Base-by-base conservation (phyloP, 208 protist species). In the Wallacemonas sp. region DNA sequence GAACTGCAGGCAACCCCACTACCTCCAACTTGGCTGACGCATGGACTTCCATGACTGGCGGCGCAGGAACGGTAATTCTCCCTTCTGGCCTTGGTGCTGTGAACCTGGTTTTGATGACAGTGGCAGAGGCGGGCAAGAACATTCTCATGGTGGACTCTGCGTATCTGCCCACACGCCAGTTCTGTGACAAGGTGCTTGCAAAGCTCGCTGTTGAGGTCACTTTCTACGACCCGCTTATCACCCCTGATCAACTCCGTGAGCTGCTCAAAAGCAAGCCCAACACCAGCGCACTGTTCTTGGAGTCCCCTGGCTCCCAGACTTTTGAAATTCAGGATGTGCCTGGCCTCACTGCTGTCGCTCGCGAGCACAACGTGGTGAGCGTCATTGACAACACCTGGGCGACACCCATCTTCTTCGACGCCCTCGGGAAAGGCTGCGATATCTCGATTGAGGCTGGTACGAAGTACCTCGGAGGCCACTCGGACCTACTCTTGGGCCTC, bases 401-500 rank as follows among this genome's bases (percentile, higher is more conserved):
- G 2, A 71, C 67, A 1, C 67, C 73, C n/a, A 8, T 74, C 45
- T 70, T 78, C 58, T 78, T 78, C 32, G 66, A 72, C 41, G 72
- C 66, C 0, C 72, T 58, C 39, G 55, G 60, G 22, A 73, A 63
- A 41, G 72, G 72, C 37, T 71, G 65, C 62, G 66, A 78, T 41
- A 78, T 78, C 42, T 78, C 72, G 17, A 62, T 78, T 13, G 72
- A 73, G 61, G 72, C 72, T 1, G 66, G 65, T 48, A 78, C 66
- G 53, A 78, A 72, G 62, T 68, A 78, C 72, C 55, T 78, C 24
- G 57, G 72, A 42, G 60, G 72, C 32, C 72, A 73, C 62, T 78
- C 72, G 17, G 72, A 78, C 41, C 38, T 78, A 19, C 61, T 78
- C 34, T 54, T 78, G 19, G 72, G 72, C 6, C 61, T 78, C 12